Evolutionary conservation across 2,329 filamentous ascomycete genomes (phyloP).

Genomic region (Sclerotinia spermophila): DNA sequence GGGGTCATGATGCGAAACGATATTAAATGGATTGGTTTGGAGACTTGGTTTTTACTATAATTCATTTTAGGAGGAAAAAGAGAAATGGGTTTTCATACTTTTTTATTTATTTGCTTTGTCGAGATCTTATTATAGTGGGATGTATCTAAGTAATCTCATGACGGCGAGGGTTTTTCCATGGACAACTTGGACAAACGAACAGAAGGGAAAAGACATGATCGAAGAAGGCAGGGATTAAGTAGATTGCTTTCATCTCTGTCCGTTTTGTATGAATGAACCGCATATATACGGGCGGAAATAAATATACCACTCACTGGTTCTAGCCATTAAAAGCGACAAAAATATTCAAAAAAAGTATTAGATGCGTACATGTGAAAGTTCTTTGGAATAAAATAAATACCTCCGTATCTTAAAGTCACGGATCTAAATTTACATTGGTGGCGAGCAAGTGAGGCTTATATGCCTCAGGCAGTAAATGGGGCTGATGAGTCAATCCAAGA

Average conservation of each 20-base stretch:
- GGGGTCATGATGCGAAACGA: slow-evolving; percentile 4
- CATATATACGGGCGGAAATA: not conserved
- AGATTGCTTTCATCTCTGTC: not conserved
- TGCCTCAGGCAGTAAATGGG: not conserved
- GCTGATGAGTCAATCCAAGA: not conserved
- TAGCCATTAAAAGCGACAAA: not conserved
- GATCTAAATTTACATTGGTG: not conserved
- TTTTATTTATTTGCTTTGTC: not conserved
- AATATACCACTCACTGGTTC: not conserved
- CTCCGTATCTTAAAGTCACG: not conserved
- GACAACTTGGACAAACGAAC: not conserved
- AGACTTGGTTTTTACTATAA: slow-evolving; percentile 10
- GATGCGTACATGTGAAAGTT: not conserved
- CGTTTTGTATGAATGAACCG: not conserved
- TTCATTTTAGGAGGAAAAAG: not conserved
- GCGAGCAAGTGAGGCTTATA: not conserved
- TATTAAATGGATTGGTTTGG: not conserved
- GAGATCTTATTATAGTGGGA: not conserved
- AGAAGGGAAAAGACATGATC: not conserved
- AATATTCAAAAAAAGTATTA: not conserved
- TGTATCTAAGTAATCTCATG: slow-evolving; percentile 6
- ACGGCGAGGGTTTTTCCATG: not conserved
- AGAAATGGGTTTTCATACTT: not conserved
- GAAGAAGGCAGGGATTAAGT: not conserved
- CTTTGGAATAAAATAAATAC: not conserved